A percentile compares a stretch with the other conserved stretches of the same genome.
phyloP scores from a whole-genome alignment of 1,139 yeast genomes.

The Tardiomyces digboiensis region DNA sequence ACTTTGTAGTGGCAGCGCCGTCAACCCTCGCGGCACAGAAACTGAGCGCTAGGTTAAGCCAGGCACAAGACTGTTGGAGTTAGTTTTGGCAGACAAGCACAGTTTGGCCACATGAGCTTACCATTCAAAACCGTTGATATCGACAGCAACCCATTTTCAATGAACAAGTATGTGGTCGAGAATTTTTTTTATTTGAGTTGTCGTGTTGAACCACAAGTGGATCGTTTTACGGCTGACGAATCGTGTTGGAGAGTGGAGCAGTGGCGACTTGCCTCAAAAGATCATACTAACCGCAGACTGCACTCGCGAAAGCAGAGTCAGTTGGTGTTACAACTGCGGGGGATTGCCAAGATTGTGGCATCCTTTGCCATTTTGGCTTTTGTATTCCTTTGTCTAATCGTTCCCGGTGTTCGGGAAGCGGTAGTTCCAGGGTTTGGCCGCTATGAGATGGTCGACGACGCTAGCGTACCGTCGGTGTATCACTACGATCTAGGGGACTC shows the following conservation, averaged over 20 bases:
- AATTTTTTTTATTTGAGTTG: too few relatives aligned
- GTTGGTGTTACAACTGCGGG: background rate
- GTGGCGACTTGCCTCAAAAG: too few relatives aligned
- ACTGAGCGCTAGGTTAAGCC: too few relatives aligned
- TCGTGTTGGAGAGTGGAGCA: too few relatives aligned
- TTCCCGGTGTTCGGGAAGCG: background rate
- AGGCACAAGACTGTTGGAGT: too few relatives aligned
- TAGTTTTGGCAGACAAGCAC: too few relatives aligned
- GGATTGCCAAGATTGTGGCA: background rate
- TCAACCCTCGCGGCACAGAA: too few relatives aligned
- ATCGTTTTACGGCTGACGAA: too few relatives aligned
- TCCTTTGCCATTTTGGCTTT: background rate
- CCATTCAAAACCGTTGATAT: background rate
- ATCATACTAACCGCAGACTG: background rate
- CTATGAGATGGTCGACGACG: slow-evolving; percentile 15
- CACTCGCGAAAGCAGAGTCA: background rate
- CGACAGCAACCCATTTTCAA: background rate
- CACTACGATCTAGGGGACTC: slow-evolving; percentile 44
- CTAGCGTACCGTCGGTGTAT: slow-evolving; percentile 32
- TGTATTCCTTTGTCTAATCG: background rate
- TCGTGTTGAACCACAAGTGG: too few relatives aligned
- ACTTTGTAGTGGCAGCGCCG: too few relatives aligned
- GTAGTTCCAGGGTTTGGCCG: background rate
- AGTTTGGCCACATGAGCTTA: background rate
- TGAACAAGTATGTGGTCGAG: background rate